Base-by-base conservation (phyloP, 371 early-diverging fungal genomes). In the Basidiobolus meristosporus region DNA sequence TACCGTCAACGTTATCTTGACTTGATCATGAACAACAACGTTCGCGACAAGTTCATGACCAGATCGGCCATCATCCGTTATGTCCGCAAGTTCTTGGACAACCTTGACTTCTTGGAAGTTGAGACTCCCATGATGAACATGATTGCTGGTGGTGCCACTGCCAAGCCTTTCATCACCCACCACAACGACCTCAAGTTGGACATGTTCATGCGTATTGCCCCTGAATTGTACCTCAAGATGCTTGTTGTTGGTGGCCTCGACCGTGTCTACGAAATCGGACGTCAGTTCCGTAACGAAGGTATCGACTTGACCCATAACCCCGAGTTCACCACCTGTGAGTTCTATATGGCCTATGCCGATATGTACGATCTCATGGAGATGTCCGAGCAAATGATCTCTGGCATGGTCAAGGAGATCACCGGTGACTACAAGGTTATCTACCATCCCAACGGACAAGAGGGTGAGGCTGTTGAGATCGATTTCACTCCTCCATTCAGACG, bases 221-320 rank as follows among this genome's bases (percentile, higher is more conserved):
- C 99, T 3, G 99, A 98, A 54, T 64, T 98, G 7, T 92, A 76
- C 51, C 63, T 97, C 16, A 98, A 98, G 65, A 73, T 73, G 64
- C 65, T 98, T 39, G 87, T 97, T 9, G 73, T 98, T 43, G 98
- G 98, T 30, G 98, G 98, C 7, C 47, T 91, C 10, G 86, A 92
- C 35, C 66, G 84, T 14, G 95, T 98, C 1, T 98, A 79, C 56
- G 98, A 98, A 59, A 72, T 98, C 35, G 98, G 98, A 29, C 85
- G 84, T 54, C 83, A 87, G 54, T 98, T 97, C 54, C 77, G 99
- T 40, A 98, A 98, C 52, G 99, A 98, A 60, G 93, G 93, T 4
- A 81, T 98, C 29, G 99, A 98, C 61, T 69, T 81, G 9, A 85
- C 87, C 28, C 99, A 98, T 47, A 97, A 95, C 48, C 99, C 99